These are phyloP conservation scores for Castanea sativa DNA, from an alignment of 306 rosid genomes.

Conservation along the genomic window DNA sequence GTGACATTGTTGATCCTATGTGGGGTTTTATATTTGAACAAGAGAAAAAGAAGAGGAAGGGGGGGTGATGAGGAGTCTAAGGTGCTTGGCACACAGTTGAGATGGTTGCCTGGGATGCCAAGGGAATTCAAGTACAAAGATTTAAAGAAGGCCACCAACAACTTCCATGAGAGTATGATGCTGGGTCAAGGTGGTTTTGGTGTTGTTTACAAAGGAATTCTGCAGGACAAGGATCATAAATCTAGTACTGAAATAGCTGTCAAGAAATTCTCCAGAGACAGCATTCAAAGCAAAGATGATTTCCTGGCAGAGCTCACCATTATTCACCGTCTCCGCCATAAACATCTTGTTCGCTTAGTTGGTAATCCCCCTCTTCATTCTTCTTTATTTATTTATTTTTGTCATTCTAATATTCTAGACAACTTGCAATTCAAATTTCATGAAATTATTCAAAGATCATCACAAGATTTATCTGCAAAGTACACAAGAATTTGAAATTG, in stretches of 20 bases:
- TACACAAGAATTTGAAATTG: neutral
- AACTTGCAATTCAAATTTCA: too few species aligned
- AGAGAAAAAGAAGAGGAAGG: slow-evolving; percentile 24
- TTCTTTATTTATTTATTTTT: neutral
- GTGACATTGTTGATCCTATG: neutral
- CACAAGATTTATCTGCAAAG: too few species aligned
- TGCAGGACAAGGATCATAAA: slow-evolving; percentile 13
- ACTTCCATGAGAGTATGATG: slow-evolving; percentile 41
- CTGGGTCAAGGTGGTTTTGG: slow-evolving; percentile 56
- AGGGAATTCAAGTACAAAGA: slow-evolving; percentile 46
- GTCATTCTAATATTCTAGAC: neutral
- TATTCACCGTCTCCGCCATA: slow-evolving; percentile 56
- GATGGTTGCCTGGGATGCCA: slow-evolving; percentile 48
- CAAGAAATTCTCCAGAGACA: slow-evolving; percentile 46
- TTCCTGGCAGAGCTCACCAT: slow-evolving; percentile 60
- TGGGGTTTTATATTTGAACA: slow-evolving; percentile 23
- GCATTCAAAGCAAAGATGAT: slow-evolving; percentile 40
- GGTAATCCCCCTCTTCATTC: slow-evolving; percentile 18
- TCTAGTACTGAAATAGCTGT: slow-evolving; percentile 32
- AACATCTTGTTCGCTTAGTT: slow-evolving; percentile 48
- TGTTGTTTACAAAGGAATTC: slow-evolving; percentile 47
- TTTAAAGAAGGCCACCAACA: slow-evolving; percentile 40
- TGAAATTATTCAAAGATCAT: too few species aligned
- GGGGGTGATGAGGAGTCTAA: slow-evolving; percentile 23
- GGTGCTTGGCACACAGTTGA: slow-evolving; percentile 25